phyloP scores from a whole-genome alignment of 306 rosid genomes.

The Calophaca sinica region DNA sequence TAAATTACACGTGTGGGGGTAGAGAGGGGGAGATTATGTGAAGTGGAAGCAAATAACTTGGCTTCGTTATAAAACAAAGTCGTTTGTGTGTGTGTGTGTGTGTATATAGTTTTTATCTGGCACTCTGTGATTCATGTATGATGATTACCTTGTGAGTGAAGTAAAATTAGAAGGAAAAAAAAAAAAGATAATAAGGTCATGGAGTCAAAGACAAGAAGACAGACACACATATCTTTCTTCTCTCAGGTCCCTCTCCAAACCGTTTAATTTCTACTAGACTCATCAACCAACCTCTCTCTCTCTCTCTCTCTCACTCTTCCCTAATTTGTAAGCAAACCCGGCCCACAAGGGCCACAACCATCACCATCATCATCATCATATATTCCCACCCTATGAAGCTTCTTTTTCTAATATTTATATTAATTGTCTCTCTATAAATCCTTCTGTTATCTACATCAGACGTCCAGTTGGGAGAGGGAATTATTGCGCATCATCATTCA shows the following conservation, averaged over 20 bases:
- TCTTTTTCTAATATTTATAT: slow-evolving; percentile 48
- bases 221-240: slow-evolving; percentile 38
- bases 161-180: slow-evolving; percentile 52
- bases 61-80: slow-evolving; percentile 69
- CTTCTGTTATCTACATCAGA: slow-evolving; percentile 49
- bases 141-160: slow-evolving; percentile 76
- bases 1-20: slow-evolving; percentile 68
- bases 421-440: slow-evolving; percentile 53
- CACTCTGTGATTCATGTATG: slow-evolving; percentile 43
- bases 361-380: slow-evolving; percentile 56
- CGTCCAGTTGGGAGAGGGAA: slow-evolving; percentile 1
- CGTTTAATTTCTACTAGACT: slow-evolving; percentile 94
- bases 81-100: not conserved
- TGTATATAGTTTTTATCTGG: slow-evolving; percentile 13
- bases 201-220: slow-evolving; percentile 95
- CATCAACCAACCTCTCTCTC: slow-evolving; percentile 62
- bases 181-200: slow-evolving; percentile 47
- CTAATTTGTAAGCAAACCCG: slow-evolving; percentile 92
- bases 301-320: slow-evolving; percentile 44
- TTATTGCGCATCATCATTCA: no score
- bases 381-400: slow-evolving; percentile 80
- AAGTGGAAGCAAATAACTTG: slow-evolving; percentile 86
- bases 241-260: slow-evolving; percentile 87
- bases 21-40: slow-evolving; percentile 71
- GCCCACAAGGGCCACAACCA: slow-evolving; percentile 62